phyloP scores from a whole-genome alignment of 2,329 filamentous ascomycete species.

The Penicillium brevicompactum region DNA sequence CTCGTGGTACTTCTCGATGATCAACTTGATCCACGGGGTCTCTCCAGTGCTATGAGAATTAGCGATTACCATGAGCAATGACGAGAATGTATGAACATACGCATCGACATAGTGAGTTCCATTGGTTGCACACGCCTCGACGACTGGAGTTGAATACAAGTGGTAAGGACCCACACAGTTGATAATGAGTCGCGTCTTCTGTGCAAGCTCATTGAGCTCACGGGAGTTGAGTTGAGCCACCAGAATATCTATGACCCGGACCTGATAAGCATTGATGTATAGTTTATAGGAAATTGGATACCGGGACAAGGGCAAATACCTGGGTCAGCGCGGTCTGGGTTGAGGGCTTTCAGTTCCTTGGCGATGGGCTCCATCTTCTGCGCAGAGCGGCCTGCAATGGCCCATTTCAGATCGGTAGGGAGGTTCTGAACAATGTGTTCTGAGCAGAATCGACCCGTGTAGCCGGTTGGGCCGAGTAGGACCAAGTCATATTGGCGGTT shows the following conservation, averaged over 20 bases:
- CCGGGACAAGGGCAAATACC: slow-evolving; percentile 48
- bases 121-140: slow-evolving; percentile 64
- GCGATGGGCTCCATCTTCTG: slow-evolving; percentile 72
- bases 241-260: slow-evolving; percentile 43
- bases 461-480: slow-evolving; percentile 72
- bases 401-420: slow-evolving; percentile 82
- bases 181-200: slow-evolving; percentile 61
- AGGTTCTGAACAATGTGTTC: slow-evolving; percentile 72
- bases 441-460: slow-evolving; percentile 76
- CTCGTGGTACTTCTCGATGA: slow-evolving; percentile 63
- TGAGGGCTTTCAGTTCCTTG: slow-evolving; percentile 65
- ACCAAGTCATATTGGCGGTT: slow-evolving; percentile 64
- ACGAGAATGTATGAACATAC: slow-evolving; percentile 31
- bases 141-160: slow-evolving; percentile 64
- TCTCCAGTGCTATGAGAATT: slow-evolving; percentile 57
- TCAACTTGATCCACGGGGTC: slow-evolving; percentile 64
- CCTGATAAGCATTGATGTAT: slow-evolving; percentile 3
- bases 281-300: neutral
- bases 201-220: slow-evolving; percentile 55
- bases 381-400: slow-evolving; percentile 78
- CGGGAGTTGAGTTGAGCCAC: slow-evolving; percentile 50
- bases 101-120: slow-evolving; percentile 70
- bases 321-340: slow-evolving; percentile 70
- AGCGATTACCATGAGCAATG: slow-evolving; percentile 7
- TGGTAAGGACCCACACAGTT: slow-evolving; percentile 66